phyloP scores from a whole-genome alignment of 495 filamentous ascomycete genomes.

The Elasticomyces elasticus region DNA sequence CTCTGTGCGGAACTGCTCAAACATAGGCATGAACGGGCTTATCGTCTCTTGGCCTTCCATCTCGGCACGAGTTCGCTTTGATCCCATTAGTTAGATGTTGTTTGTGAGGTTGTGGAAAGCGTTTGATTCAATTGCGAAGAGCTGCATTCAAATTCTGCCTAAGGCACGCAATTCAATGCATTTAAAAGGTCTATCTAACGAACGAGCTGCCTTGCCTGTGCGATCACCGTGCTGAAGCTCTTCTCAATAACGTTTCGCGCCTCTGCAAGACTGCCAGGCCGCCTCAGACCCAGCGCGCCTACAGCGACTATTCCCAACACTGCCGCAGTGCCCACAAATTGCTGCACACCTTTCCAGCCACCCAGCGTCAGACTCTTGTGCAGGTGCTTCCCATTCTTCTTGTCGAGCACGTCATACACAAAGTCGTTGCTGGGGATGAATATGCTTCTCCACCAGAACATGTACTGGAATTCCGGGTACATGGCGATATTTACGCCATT shows the following conservation, averaged over 20 bases:
- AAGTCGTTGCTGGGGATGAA: slow-evolving; percentile 20
- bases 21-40: slow-evolving; percentile 57
- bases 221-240: not conserved
- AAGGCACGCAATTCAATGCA: not conserved
- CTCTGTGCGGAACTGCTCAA: slow-evolving; percentile 73
- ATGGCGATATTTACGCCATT: slow-evolving; percentile 27
- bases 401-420: slow-evolving; percentile 6
- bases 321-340: not conserved
- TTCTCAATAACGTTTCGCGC: not conserved
- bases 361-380: slow-evolving; percentile 2
- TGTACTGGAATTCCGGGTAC: slow-evolving; percentile 29
- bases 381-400: not conserved
- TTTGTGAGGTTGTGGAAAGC: not conserved
- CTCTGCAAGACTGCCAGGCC: not conserved
- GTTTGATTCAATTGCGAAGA: no score
- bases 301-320: not conserved
- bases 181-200: not conserved
- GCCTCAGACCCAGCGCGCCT: slow-evolving; percentile 1
- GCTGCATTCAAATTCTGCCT: no score
- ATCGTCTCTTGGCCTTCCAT: slow-evolving; percentile 11
- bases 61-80: slow-evolving; percentile 5
- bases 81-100: slow-evolving; percentile 1
- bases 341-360: slow-evolving; percentile 10
- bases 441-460: slow-evolving; percentile 26
- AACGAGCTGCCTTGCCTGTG: not conserved